Evolutionary conservation across 176 grass and related monocot species (phyloP).

Genomic region (Carex myosuroides): DNA sequence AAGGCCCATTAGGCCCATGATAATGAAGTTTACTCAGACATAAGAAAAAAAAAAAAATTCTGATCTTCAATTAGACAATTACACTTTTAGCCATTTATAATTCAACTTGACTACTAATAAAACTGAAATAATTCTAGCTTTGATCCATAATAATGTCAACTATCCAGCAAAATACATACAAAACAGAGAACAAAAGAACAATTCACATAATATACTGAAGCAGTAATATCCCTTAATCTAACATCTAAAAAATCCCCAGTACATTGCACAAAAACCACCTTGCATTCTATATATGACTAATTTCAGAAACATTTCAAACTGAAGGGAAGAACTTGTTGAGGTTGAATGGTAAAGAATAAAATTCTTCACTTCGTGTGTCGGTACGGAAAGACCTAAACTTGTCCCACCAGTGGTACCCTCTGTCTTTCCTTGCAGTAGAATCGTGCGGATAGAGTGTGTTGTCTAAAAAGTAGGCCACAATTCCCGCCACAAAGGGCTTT

Average conservation of each 20-base stretch:
- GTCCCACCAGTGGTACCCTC: constrained; percentile 95
- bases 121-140: neutral
- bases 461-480: constrained; percentile 85
- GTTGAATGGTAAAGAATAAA: constrained; percentile 87
- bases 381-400: constrained; percentile 80
- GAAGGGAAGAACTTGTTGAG: constrained; percentile 99
- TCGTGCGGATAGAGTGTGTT: constrained; percentile 72
- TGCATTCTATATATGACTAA: constrained; percentile 4
- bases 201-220: constrained; percentile 30
- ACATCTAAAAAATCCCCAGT: constrained; percentile 25
- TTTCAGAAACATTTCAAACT: constrained; percentile 42
- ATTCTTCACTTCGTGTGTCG: constrained; percentile 78
- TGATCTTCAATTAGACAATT: neutral
- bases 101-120: too few species aligned
- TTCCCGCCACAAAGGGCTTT: constrained; percentile 75
- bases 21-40: neutral
- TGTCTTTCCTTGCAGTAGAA: constrained; percentile 45
- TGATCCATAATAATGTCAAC: constrained; percentile 17
- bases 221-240: constrained; percentile 18
- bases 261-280: constrained; percentile 13
- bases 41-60: neutral
- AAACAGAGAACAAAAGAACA: constrained; percentile 20
- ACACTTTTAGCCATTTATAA: neutral
- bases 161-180: constrained; percentile 13
- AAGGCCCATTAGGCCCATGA: neutral